Evolutionary conservation across 2,329 filamentous ascomycete species (phyloP).

Genomic region (Chrysosporium keratinophilum): DNA sequence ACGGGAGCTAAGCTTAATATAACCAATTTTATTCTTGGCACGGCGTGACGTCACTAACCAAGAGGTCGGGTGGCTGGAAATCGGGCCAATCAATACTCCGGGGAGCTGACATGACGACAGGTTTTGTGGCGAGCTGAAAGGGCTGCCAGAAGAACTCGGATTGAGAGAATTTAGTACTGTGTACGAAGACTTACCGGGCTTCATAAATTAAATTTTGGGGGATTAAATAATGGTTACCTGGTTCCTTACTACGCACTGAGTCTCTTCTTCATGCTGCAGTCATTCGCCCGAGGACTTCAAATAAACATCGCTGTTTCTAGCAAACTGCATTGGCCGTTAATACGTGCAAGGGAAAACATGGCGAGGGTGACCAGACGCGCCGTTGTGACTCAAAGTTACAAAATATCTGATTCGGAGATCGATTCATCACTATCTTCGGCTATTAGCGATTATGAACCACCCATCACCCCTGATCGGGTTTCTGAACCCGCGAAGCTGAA

Average conservation of each 20-base stretch:
- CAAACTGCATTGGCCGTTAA: background rate
- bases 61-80: no score
- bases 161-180: no score
- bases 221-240: background rate
- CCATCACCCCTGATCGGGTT: background rate
- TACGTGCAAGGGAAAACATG: background rate
- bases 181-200: no score
- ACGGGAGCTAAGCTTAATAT: no score
- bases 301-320: background rate
- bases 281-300: background rate
- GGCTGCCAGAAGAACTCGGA: no score
- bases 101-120: no score
- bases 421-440: constrained; percentile 7
- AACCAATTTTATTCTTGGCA: no score
- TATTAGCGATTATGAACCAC: constrained; percentile 7
- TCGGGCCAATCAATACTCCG: no score
- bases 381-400: background rate
- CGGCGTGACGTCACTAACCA: no score
- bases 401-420: constrained; percentile 3
- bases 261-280: background rate
- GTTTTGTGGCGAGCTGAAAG: no score
- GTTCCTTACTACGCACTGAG: background rate
- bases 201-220: no score
- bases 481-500: background rate
- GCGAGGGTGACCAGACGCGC: constrained; percentile 4